Conservation (phyloP, 805 yeast genomes). For the Metschnikowia lochheadii region DNA sequence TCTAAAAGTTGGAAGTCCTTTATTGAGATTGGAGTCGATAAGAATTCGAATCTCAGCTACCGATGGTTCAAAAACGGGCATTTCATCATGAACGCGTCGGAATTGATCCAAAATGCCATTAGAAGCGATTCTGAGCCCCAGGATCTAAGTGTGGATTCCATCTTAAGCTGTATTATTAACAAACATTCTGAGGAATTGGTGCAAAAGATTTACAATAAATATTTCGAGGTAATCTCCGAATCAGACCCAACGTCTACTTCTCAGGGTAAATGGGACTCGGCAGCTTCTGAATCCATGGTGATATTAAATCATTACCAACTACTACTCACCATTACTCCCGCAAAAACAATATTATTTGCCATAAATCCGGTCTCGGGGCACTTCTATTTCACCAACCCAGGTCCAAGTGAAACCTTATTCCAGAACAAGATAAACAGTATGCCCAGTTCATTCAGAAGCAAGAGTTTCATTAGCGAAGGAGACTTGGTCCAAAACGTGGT, state of each 20-base stretch:
- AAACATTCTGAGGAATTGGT: conserved; percentile 37
- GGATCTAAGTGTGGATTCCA: conserved; percentile 34
- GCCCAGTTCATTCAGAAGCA: conserved; percentile 14
- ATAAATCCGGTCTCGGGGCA: conserved; percentile 39
- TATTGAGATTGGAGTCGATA: conserved; percentile 59
- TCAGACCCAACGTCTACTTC: background rate
- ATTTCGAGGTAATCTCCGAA: conserved; percentile 11
- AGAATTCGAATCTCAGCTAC: conserved; percentile 44
- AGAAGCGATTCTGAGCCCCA: conserved; percentile 18
- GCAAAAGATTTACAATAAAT: conserved; percentile 18
- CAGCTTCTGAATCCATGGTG: conserved; percentile 12
- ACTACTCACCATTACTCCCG: conserved; percentile 28
- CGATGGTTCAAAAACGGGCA: conserved; percentile 63
- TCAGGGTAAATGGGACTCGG: conserved; percentile 3
- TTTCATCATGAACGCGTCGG: conserved; percentile 15
- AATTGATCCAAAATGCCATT: conserved; percentile 11
- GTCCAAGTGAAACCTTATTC: conserved; percentile 30
- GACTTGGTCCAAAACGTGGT: conserved; percentile 32
- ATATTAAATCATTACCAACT: conserved; percentile 32
- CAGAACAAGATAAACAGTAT: conserved; percentile 31
- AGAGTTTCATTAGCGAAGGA: conserved; percentile 25
- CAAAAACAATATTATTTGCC: conserved; percentile 32
- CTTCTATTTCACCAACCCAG: conserved; percentile 39
- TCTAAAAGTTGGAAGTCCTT: conserved; percentile 47
- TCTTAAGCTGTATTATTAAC: conserved; percentile 34